phyloP scores from a whole-genome alignment of 345 rosid genomes.

The Gossypium anomalum region DNA sequence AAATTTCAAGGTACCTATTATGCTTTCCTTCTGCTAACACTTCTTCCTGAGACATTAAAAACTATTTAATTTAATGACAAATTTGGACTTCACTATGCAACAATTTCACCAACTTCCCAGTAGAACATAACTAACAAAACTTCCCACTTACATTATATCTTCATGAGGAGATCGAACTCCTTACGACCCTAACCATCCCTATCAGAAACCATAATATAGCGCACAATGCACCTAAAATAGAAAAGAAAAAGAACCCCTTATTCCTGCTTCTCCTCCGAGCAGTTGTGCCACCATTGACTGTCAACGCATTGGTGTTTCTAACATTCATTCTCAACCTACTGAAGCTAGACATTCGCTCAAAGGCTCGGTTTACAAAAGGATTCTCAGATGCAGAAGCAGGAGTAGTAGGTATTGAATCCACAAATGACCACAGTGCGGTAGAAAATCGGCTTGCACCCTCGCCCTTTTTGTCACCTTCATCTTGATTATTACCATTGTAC shows the following conservation, averaged over 20 bases:
- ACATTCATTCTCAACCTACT: slow-evolving; percentile 43
- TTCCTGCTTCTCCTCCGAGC: slow-evolving; percentile 30
- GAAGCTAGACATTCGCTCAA: slow-evolving; percentile 66
- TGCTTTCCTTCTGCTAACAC: background rate
- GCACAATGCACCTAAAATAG: slow-evolving; percentile 55
- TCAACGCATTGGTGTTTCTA: slow-evolving; percentile 21
- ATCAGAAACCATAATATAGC: slow-evolving; percentile 58
- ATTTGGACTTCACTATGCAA: background rate
- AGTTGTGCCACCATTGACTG: slow-evolving; percentile 22
- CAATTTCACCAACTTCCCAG: background rate
- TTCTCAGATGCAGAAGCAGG: slow-evolving; percentile 86
- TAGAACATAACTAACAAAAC: background rate
- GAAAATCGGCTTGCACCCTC: slow-evolving; percentile 45
- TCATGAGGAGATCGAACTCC: slow-evolving; percentile 30
- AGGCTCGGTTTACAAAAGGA: slow-evolving; percentile 53
- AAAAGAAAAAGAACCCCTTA: slow-evolving; percentile 43
- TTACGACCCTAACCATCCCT: slow-evolving; percentile 44
- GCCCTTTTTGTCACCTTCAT: slow-evolving; percentile 26
- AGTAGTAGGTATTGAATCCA: slow-evolving; percentile 77
- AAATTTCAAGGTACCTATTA: background rate
- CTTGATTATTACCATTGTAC: slow-evolving; percentile 22
- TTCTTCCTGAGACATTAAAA: background rate
- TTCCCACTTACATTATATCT: background rate
- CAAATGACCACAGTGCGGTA: slow-evolving; percentile 62
- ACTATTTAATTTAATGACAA: too few relatives aligned